Conservation (phyloP, 225 moss, liverwort and hornwort species). For the Lunularia cruciata region DNA sequence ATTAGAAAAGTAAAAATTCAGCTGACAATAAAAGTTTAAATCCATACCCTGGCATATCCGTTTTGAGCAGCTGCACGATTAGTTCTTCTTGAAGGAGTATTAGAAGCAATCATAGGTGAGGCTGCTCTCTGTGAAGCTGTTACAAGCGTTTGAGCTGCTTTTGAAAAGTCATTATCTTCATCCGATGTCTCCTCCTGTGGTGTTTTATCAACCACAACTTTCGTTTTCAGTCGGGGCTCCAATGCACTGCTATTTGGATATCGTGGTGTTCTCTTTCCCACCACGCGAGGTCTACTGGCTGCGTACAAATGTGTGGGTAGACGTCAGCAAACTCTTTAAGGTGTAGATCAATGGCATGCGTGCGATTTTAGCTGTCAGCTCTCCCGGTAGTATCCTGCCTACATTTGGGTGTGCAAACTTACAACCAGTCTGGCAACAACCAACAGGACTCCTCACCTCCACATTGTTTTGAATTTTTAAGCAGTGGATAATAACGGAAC, state of each 20-base stretch:
- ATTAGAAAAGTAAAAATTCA: too few species aligned
- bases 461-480: background rate
- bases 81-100: constrained; percentile 75
- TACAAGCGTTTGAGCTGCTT: constrained; percentile 70
- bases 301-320: background rate
- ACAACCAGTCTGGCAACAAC: too few species aligned
- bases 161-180: constrained; percentile 63
- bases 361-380: too few species aligned
- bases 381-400: too few species aligned
- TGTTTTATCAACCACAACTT: constrained; percentile 29
- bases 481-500: too few species aligned
- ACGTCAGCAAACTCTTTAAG: too few species aligned
- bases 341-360: too few species aligned
- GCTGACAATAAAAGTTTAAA: constrained; percentile 10
- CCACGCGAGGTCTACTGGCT: constrained; percentile 55
- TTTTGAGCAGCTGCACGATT: constrained; percentile 68
- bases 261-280: constrained; percentile 93
- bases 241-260: constrained; percentile 52
- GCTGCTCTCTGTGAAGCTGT: constrained; percentile 64
- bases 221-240: constrained; percentile 60
- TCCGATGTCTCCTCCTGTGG: constrained; percentile 58
- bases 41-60: constrained; percentile 72
- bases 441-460: too few species aligned
- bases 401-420: too few species aligned
- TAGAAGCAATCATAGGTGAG: constrained; percentile 60